Conservation (phyloP, 2,329 filamentous ascomycete genomes). For the Biscogniauxia mediterranea region DNA sequence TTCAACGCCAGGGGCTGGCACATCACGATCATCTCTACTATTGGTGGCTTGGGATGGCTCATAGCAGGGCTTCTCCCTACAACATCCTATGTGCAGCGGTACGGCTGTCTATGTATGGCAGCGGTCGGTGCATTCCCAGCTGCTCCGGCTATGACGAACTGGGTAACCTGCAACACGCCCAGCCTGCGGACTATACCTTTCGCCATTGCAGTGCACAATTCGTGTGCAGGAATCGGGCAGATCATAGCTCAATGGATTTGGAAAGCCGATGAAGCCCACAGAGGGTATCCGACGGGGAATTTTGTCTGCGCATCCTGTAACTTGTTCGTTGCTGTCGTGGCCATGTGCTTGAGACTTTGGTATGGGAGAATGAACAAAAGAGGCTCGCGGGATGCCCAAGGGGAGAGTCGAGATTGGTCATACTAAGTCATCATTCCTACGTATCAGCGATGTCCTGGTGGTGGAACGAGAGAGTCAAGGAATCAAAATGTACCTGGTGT, state of each 20-base stretch:
- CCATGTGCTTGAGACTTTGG: constrained; percentile 19
- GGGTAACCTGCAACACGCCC: constrained; percentile 39
- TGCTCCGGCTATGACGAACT: constrained; percentile 35
- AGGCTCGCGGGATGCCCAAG: constrained; percentile 17
- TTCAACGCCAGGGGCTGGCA: constrained; percentile 26
- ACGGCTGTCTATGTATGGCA: constrained; percentile 37
- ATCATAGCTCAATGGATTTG: constrained; percentile 42
- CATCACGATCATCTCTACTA: constrained; percentile 25
- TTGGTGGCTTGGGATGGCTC: constrained; percentile 34
- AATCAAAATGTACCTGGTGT: too few species aligned
- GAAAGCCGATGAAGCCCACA: constrained; percentile 28
- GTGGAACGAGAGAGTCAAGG: too few species aligned
- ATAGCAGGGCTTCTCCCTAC: constrained; percentile 30
- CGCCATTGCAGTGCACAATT: constrained; percentile 38
- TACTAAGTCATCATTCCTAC: constrained; percentile 12
- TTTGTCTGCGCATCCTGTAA: constrained; percentile 39
- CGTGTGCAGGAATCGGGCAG: constrained; percentile 36
- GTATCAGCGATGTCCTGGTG: background rate
- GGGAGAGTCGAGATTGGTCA: constrained; percentile 24
- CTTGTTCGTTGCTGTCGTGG: constrained; percentile 29
- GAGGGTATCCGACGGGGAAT: constrained; percentile 39
- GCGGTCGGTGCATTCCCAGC: constrained; percentile 37
- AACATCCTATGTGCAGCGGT: constrained; percentile 26
- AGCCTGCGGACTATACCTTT: constrained; percentile 36
- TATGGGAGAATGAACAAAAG: constrained; percentile 26